Base-by-base conservation (phyloP, 805 yeast genomes). In the Sungouiella thailandica region DNA sequence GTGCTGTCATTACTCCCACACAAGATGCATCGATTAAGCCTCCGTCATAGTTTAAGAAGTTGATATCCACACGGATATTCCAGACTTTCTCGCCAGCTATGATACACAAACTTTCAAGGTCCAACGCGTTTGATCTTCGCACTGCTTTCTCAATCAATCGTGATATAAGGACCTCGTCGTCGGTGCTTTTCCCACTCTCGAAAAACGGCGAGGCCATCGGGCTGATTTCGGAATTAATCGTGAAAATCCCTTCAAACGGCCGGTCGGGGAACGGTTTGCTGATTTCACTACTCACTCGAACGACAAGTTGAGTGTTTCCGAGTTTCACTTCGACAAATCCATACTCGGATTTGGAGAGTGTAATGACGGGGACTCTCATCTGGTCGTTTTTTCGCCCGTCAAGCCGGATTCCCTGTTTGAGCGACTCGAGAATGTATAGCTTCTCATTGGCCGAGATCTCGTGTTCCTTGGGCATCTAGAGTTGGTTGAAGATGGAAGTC, bases 21-120 rank as follows among this genome's bases (percentile, higher is more conserved):
- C 96, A 85, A 26, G 90, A 81, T 5, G 87, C 83, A 57, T 93
- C 98, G 25, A 89, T 80, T 30, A 93, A 72, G 13, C 94, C 94
- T 26, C 98, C 98, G 58, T 93, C 98, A 52, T 78, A 87, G 53
- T 88, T 83, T 37, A 93, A 60, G 49, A 85, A 84, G 52, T 88
- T 95, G 12, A 93, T 77, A 53, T 89, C 97, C 0, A 94, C 97
- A 37, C 94, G 73, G 9, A 93, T 68, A 36, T 79, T 72, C 98
- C 98, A 93, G 53, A 95, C 88, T 44, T 86, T 81, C 34, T 78
- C 73, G 2, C 97, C 97, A 0, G 96, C 95, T 15, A 84, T 75
- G 28, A 93, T 86, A 62, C 97, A 90, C 28, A 93, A 62, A 31
- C 86, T 77, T 56, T 93, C 98, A 26, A 90, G 70, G 58, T 93